A percentile compares a stretch with the other conserved stretches of the same genome.
Evolutionary conservation across 352 stramenopile species (phyloP).

Genomic region (Pythium volutum): DNA sequence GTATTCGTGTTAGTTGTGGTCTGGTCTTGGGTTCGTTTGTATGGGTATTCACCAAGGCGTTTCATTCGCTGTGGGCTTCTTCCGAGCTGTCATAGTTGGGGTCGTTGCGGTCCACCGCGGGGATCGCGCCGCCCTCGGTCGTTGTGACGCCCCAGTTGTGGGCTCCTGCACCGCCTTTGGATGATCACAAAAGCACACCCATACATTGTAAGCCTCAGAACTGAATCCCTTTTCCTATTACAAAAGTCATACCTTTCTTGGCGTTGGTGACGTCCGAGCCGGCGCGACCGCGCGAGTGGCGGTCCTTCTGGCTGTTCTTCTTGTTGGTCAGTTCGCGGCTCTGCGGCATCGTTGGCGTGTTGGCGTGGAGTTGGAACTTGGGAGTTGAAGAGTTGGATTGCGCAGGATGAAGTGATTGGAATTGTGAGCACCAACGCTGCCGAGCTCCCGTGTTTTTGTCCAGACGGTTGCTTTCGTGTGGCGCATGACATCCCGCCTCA

Average conservation of each 20-base stretch:
- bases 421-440: not conserved
- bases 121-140: constrained; percentile 35
- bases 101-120: constrained; percentile 61
- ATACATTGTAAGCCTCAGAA: not conserved
- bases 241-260: constrained; percentile 55
- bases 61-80: constrained; percentile 6
- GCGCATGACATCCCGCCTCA: constrained; percentile 16
- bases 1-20: not conserved
- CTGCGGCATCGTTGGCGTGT: constrained; percentile 48
- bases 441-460: not conserved
- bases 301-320: constrained; percentile 86
- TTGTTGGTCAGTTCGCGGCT: constrained; percentile 81
- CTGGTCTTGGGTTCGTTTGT: not conserved
- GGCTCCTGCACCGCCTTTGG: constrained; percentile 62
- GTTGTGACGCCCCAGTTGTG: constrained; percentile 77
- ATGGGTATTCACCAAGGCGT: not conserved
- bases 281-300: constrained; percentile 62
- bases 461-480: not conserved
- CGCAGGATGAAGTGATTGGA: constrained; percentile 2
- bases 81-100: constrained; percentile 68
- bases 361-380: not conserved
- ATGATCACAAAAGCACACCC: not conserved
- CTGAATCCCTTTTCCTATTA: not conserved
- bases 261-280: constrained; percentile 34
- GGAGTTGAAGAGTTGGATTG: not conserved